phyloP scores from a whole-genome alignment of 2,329 filamentous ascomycete species.

The Aspergillus sp. region DNA sequence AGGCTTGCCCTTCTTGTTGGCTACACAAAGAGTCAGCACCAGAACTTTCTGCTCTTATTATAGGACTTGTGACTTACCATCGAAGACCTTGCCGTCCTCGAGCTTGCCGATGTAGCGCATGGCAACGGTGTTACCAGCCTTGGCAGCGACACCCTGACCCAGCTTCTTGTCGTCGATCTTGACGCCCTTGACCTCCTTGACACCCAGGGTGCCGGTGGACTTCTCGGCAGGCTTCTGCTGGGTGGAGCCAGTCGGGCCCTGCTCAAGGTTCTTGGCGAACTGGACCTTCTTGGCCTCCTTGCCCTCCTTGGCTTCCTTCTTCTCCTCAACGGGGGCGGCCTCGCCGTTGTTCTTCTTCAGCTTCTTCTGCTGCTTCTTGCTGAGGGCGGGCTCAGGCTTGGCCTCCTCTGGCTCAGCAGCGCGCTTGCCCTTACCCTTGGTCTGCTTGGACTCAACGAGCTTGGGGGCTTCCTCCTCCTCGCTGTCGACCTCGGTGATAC shows the following conservation, averaged over 20 bases:
- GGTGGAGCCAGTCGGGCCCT: constrained; percentile 80
- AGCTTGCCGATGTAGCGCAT: constrained; percentile 99
- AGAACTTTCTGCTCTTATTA: background rate
- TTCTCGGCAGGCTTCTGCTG: constrained; percentile 50
- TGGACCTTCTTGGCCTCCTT: constrained; percentile 92
- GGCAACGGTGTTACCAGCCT: constrained; percentile 85
- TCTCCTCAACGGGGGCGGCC: constrained; percentile 64
- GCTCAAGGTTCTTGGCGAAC: constrained; percentile 98
- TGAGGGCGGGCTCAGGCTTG: constrained; percentile 67
- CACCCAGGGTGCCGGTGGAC: constrained; percentile 62
- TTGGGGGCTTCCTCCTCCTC: constrained; percentile 71
- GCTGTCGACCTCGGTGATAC: constrained; percentile 79
- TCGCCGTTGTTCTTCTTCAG: constrained; percentile 98
- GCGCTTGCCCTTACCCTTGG: constrained; percentile 91
- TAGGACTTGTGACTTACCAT: constrained; percentile 62
- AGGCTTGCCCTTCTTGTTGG: constrained; percentile 98
- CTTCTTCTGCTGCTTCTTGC: constrained; percentile 98
- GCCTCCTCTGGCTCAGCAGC: constrained; percentile 66
- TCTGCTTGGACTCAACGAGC: constrained; percentile 58
- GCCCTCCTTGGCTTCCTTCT: constrained; percentile 55
- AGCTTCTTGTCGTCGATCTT: constrained; percentile 94
- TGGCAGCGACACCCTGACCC: constrained; percentile 79
- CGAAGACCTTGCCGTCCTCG: constrained; percentile 90
- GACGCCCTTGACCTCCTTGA: constrained; percentile 83
- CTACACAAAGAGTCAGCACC: constrained; percentile 47